A percentile compares a stretch with the other conserved stretches of the same genome.
phyloP scores from a whole-genome alignment of 2,329 filamentous ascomycete species.

The Neofusicoccum sp. region DNA sequence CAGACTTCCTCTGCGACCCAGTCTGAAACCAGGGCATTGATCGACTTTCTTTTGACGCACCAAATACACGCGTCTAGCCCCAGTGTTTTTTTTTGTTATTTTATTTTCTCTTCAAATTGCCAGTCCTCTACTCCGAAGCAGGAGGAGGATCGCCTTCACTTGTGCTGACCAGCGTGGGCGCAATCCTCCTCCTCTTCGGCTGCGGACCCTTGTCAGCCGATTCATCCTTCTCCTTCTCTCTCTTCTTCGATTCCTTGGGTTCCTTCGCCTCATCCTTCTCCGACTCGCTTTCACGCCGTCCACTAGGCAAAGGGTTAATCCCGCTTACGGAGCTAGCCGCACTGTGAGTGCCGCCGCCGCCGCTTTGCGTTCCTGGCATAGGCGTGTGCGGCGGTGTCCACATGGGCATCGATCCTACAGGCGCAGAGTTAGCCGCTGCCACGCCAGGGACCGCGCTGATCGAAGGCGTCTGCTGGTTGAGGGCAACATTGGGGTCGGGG shows the following conservation, averaged over 20 bases:
- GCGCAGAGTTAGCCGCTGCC: constrained; percentile 65
- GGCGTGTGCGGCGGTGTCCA: constrained; percentile 92
- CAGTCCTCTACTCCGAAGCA: background rate
- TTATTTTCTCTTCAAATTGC: background rate
- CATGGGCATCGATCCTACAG: constrained; percentile 61
- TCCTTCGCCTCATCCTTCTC: constrained; percentile 26
- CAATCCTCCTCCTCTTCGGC: constrained; percentile 17
- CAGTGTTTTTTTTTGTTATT: background rate
- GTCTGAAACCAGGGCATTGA: no score
- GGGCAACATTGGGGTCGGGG: constrained; percentile 44
- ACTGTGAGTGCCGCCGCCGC: constrained; percentile 33
- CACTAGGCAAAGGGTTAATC: constrained; percentile 42
- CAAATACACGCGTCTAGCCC: no score
- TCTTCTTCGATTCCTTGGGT: constrained; percentile 2
- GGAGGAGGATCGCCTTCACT: background rate
- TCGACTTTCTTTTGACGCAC: no score
- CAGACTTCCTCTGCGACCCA: background rate
- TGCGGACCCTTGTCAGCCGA: constrained; percentile 29
- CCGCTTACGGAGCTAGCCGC: constrained; percentile 54
- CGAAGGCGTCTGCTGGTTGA: constrained; percentile 77
- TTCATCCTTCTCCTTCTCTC: constrained; percentile 34
- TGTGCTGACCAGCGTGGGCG: constrained; percentile 14
- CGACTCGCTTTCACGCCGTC: constrained; percentile 30
- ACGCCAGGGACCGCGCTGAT: constrained; percentile 75
- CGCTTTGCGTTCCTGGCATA: constrained; percentile 36